Evolutionary conservation across 2,329 filamentous ascomycete genomes (phyloP).

Genomic region (Fusarium napiforme): DNA sequence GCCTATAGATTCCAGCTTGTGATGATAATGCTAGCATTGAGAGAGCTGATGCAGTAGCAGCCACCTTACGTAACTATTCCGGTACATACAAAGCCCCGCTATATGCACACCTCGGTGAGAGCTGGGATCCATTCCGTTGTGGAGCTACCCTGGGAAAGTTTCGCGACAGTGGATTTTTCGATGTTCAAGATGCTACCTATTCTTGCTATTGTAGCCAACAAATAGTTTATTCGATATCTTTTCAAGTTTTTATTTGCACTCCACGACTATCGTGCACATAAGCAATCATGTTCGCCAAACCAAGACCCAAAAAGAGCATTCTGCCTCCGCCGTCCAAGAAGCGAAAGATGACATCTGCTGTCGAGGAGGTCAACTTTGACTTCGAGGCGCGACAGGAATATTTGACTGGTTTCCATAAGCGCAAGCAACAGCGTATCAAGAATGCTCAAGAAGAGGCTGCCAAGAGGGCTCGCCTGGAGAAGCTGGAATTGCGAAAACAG

Average conservation of each 20-base stretch:
- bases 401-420: conserved; percentile 95
- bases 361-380: conserved; percentile 91
- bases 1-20: conserved; percentile 44
- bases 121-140: neutral
- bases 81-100: conserved; percentile 38
- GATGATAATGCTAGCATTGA: conserved; percentile 29
- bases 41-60: conserved; percentile 41
- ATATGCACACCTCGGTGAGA: conserved; percentile 44
- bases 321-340: conserved; percentile 73
- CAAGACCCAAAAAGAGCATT: conserved; percentile 66
- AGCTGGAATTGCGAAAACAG: conserved; percentile 77
- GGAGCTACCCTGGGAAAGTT: conserved; percentile 36
- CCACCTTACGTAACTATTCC: conserved; percentile 44
- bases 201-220: conserved; percentile 5
- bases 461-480: conserved; percentile 81
- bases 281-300: conserved; percentile 63
- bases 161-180: conserved; percentile 37
- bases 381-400: conserved; percentile 82
- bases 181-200: conserved; percentile 2
- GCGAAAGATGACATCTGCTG: conserved; percentile 67
- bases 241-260: neutral
- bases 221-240: conserved; percentile 6
- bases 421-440: conserved; percentile 87
- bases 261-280: neutral
- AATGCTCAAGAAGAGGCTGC: conserved; percentile 84